These are phyloP conservation scores for Rosa multiflora DNA, from an alignment of 306 rosid species.

Conservation along the genomic window DNA sequence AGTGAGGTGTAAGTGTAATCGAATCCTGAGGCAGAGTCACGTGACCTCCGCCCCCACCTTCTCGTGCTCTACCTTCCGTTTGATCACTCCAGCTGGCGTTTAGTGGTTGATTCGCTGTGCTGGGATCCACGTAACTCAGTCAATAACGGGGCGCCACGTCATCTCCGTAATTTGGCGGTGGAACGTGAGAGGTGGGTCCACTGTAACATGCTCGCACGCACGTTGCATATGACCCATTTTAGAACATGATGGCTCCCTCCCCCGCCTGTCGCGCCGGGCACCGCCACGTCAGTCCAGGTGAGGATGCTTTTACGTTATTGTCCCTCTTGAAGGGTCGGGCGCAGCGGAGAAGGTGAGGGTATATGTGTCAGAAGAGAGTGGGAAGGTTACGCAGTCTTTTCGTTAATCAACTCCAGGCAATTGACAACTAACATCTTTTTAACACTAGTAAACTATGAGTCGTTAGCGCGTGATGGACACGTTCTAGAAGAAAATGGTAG, in stretches of 20 bases:
- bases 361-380: not conserved
- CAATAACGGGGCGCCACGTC: slow-evolving; percentile 41
- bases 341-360: not conserved
- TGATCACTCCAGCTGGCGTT: slow-evolving; percentile 28
- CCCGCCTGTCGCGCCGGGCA: slow-evolving; percentile 36
- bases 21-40: slow-evolving; percentile 46
- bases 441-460: not conserved
- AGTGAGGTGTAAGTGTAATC: slow-evolving; percentile 11
- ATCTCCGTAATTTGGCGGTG: slow-evolving; percentile 32
- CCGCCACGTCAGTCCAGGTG: slow-evolving; percentile 24
- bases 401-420: not conserved
- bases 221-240: slow-evolving; percentile 2
- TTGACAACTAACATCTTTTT: not conserved
- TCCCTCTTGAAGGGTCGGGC: not conserved
- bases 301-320: not conserved
- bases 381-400: slow-evolving; percentile 28
- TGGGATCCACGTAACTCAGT: slow-evolving; percentile 39
- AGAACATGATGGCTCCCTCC: not conserved
- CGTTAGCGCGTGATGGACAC: not conserved
- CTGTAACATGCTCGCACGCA: slow-evolving; percentile 39
- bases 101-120: slow-evolving; percentile 26
- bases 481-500: not conserved
- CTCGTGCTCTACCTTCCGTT: slow-evolving; percentile 30
- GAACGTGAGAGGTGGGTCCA: slow-evolving; percentile 49
- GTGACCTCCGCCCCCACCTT: slow-evolving; percentile 43